Evolutionary conservation across 345 rosid genomes (phyloP).

Genomic region (Pugionium cornutum): DNA sequence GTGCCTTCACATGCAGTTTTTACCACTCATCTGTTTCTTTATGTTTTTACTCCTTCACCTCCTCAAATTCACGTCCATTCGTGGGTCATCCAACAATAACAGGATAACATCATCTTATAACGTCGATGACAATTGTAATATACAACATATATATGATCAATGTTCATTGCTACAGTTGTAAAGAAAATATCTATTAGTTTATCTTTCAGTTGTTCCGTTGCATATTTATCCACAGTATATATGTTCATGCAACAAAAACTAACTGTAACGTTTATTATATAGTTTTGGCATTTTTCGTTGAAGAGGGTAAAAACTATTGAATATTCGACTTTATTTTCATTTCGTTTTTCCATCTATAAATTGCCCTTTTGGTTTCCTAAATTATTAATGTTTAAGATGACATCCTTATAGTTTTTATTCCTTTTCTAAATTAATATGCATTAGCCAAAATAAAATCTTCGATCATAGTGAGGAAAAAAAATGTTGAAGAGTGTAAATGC

Average conservation of each 20-base stretch:
- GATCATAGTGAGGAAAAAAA: constrained; percentile 16
- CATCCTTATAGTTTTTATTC: neutral
- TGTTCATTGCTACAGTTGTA: too few relatives aligned
- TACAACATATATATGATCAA: neutral
- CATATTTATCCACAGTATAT: constrained; percentile 2
- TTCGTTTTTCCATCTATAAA: constrained; percentile 34
- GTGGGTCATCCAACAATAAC: too few relatives aligned
- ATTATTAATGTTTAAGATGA: constrained; percentile 12
- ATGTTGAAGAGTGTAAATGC: constrained; percentile 32
- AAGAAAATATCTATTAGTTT: too few relatives aligned
- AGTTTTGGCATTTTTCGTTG: constrained; percentile 34
- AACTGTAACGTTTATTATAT: constrained; percentile 28
- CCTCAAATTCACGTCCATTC: too few relatives aligned
- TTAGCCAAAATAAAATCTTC: neutral
- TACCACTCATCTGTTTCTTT: constrained; percentile 31
- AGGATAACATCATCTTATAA: neutral
- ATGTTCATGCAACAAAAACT: constrained; percentile 9
- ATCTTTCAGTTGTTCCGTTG: constrained; percentile 15
- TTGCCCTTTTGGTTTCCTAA: constrained; percentile 23
- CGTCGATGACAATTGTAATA: neutral
- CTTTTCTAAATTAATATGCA: constrained; percentile 10
- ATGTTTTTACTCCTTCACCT: neutral
- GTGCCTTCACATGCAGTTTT: constrained; percentile 41
- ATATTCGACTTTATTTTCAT: constrained; percentile 15
- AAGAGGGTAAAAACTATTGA: constrained; percentile 25